Evolutionary conservation across 2,329 filamentous ascomycete genomes (phyloP).

Genomic region (Chrysosphaeria jannelii): DNA sequence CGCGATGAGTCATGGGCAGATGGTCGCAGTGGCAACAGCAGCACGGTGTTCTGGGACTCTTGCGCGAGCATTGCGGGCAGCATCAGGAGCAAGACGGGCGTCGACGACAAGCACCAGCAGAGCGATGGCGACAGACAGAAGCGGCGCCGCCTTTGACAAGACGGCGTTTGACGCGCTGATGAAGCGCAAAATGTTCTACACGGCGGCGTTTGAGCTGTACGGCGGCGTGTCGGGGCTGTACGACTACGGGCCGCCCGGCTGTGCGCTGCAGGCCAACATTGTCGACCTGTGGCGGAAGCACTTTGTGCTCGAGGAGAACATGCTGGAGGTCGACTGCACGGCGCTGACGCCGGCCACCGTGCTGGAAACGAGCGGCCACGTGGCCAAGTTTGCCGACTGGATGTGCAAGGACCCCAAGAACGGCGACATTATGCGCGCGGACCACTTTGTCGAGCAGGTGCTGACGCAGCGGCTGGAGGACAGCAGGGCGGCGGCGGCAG

Average conservation of each 20-base stretch:
- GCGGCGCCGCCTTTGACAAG: slow-evolving; percentile 72
- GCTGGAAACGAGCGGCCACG: slow-evolving; percentile 84
- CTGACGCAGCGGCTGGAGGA: slow-evolving; percentile 67
- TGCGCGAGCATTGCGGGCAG: too few species aligned
- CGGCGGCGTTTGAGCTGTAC: slow-evolving; percentile 87
- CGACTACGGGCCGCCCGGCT: slow-evolving; percentile 78
- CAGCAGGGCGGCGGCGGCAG: slow-evolving; percentile 55
- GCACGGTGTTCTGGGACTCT: too few species aligned
- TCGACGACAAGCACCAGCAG: too few species aligned
- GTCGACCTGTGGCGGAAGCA: slow-evolving; percentile 78
- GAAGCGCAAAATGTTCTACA: slow-evolving; percentile 75
- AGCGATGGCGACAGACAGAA: too few species aligned
- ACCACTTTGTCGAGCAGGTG: slow-evolving; percentile 88
- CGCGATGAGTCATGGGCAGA: too few species aligned
- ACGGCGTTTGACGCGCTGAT: slow-evolving; percentile 57
- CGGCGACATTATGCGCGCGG: slow-evolving; percentile 83
- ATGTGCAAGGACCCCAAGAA: slow-evolving; percentile 98
- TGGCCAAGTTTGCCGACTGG: slow-evolving; percentile 95
- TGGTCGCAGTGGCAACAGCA: too few species aligned
- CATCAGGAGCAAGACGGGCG: too few species aligned
- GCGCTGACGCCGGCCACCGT: slow-evolving; percentile 83
- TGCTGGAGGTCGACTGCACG: slow-evolving; percentile 84
- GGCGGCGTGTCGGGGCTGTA: slow-evolving; percentile 68
- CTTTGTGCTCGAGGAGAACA: slow-evolving; percentile 78
- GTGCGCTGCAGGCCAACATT: slow-evolving; percentile 62